Evolutionary conservation across 1,139 yeast genomes (phyloP).

Genomic region (Spathaspora sp.): DNA sequence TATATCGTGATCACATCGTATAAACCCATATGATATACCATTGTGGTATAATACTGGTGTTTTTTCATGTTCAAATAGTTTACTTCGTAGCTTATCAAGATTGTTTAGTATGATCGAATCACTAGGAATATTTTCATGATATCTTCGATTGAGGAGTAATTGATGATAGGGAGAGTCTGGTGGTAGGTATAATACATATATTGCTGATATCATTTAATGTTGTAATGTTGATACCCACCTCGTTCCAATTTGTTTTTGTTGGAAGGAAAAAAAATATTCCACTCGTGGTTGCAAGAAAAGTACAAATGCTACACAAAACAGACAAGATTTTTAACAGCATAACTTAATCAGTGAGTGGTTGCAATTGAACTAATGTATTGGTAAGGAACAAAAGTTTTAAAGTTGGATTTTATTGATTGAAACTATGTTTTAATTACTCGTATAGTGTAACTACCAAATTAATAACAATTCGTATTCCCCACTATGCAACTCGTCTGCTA

Average conservation of each 20-base stretch:
- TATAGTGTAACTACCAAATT: too few species aligned
- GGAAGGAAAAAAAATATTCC: too few species aligned
- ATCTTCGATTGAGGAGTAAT: constrained; percentile 36
- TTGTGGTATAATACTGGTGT: constrained; percentile 29
- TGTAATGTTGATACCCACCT: background rate
- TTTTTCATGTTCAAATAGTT: constrained; percentile 21
- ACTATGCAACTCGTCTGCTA: too few species aligned
- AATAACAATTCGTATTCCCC: too few species aligned
- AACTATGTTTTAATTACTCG: too few species aligned
- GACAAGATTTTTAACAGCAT: too few species aligned
- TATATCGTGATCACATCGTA: constrained; percentile 31
- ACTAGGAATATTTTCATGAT: constrained; percentile 33
- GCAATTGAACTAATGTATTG: too few species aligned
- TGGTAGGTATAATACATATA: constrained; percentile 39
- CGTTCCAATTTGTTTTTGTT: too few species aligned
- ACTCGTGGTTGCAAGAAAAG: background rate
- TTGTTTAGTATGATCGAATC: constrained; percentile 22
- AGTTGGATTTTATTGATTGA: too few species aligned
- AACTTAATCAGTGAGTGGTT: too few species aligned
- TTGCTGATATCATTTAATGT: constrained; percentile 37
- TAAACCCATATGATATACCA: constrained; percentile 34
- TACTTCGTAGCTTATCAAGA: constrained; percentile 27
- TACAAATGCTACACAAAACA: too few species aligned
- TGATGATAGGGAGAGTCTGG: constrained; percentile 31
- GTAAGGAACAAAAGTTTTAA: too few species aligned